Percentiles rank a stretch among this genome's conserved stretches.
Evolutionary conservation across 768 basidiomycete species (phyloP).

Genomic region (Exsudoporus frostii): DNA sequence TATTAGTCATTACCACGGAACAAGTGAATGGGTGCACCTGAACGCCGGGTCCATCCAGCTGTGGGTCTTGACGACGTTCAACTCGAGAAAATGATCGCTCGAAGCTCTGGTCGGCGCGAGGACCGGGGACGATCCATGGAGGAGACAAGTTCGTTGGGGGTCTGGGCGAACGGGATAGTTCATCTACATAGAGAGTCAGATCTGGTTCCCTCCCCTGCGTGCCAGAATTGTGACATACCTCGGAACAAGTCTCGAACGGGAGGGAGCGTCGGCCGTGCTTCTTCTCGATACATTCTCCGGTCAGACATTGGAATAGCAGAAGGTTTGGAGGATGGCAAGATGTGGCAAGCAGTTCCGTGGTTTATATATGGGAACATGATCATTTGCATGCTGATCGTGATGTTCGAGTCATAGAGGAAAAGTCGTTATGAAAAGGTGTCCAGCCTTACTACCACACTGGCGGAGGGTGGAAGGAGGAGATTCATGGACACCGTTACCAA

Average conservation of each 20-base stretch:
- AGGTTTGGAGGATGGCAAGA: slow-evolving; percentile 7
- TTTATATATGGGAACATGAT: slow-evolving; percentile 26
- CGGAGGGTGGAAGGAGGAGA: slow-evolving; percentile 18
- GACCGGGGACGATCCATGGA: slow-evolving; percentile 45
- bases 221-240: slow-evolving; percentile 37
- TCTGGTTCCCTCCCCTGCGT: background rate
- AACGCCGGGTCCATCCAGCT: slow-evolving; percentile 28
- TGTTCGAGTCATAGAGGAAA: slow-evolving; percentile 13
- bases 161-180: slow-evolving; percentile 42
- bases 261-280: slow-evolving; percentile 58
- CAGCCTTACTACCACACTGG: slow-evolving; percentile 24
- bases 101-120: slow-evolving; percentile 31
- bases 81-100: slow-evolving; percentile 26
- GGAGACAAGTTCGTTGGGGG: slow-evolving; percentile 37
- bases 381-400: slow-evolving; percentile 28
- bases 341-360: background rate
- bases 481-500: slow-evolving; percentile 30
- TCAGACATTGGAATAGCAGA: slow-evolving; percentile 29
- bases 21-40: slow-evolving; percentile 21
- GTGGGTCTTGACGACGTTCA: slow-evolving; percentile 24
- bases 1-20: slow-evolving; percentile 1
- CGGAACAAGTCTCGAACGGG: slow-evolving; percentile 68
- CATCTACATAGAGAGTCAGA: slow-evolving; percentile 34
- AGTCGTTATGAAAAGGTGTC: slow-evolving; percentile 27
- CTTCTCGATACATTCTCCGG: slow-evolving; percentile 23